Conservation (phyloP, 495 filamentous ascomycete species). For the Tuber brumale region DNA sequence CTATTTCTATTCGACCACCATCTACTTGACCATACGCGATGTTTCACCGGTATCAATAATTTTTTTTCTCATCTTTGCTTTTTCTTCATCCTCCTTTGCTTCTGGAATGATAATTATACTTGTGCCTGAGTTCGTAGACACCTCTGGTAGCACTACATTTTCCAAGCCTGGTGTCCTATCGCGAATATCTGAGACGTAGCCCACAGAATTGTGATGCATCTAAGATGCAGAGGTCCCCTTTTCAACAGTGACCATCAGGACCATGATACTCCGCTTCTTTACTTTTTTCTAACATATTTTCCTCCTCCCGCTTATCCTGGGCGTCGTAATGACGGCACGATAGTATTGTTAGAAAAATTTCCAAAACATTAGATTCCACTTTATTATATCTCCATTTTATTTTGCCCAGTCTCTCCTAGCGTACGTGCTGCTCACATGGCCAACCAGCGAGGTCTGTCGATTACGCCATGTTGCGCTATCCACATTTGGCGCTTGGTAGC, state of each 20-base stretch:
- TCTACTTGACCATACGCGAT: not conserved
- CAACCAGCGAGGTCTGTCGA: constrained; percentile 28
- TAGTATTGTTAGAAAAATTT: not conserved
- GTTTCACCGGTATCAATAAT: not conserved
- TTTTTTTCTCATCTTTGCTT: not conserved
- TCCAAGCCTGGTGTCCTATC: not conserved
- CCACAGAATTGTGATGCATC: not conserved
- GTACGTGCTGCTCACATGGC: constrained; percentile 36
- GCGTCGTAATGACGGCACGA: not conserved
- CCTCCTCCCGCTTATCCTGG: not conserved
- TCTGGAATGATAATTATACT: not conserved
- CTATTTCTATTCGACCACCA: not conserved
- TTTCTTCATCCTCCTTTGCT: not conserved
- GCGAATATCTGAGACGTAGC: not conserved
- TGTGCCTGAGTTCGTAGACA: not conserved
- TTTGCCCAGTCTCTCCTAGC: not conserved
- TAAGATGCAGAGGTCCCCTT: not conserved
- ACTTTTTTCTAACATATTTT: not conserved
- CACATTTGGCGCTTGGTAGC: constrained; percentile 30
- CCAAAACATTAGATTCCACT: not conserved
- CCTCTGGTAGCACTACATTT: not conserved
- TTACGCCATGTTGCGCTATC: constrained; percentile 37
- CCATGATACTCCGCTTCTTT: not conserved
- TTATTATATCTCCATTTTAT: not conserved
- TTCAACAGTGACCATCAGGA: not conserved